Evolutionary conservation across 371 early-diverging fungal genomes (phyloP).

Genomic region (Blakeslea trispora): DNA sequence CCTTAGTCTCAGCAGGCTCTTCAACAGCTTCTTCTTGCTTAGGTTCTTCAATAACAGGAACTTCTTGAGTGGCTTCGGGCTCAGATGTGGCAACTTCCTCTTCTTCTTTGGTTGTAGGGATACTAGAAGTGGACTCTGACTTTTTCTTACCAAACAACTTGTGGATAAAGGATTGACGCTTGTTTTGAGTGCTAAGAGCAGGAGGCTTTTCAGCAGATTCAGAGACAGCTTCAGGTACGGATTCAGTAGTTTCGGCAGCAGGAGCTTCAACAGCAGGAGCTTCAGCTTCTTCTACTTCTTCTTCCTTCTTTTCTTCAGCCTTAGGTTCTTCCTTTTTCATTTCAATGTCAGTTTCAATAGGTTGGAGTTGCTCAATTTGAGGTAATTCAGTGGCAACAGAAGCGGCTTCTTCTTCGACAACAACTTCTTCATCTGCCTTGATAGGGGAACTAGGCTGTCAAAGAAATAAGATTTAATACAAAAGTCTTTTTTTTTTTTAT

Average conservation of each 20-base stretch:
- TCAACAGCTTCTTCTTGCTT: slow-evolving; percentile 15
- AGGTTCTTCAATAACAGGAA: slow-evolving; percentile 2
- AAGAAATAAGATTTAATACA: neutral
- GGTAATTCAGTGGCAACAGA: slow-evolving; percentile 23
- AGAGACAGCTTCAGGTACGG: slow-evolving; percentile 7
- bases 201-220: slow-evolving; percentile 14
- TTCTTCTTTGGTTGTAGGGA: slow-evolving; percentile 4
- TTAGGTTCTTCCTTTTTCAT: slow-evolving; percentile 9
- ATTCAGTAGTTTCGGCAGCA: neutral
- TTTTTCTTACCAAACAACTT: slow-evolving; percentile 60
- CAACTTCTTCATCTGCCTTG: slow-evolving; percentile 9
- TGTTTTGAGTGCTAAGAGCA: slow-evolving; percentile 14
- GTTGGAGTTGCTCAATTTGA: slow-evolving; percentile 27
- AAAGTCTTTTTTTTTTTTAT: neutral
- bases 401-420: slow-evolving; percentile 4
- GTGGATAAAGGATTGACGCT: slow-evolving; percentile 59
- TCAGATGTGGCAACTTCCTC: slow-evolving; percentile 10
- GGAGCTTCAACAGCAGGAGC: slow-evolving; percentile 7
- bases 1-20: neutral
- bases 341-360: slow-evolving; percentile 23
- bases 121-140: slow-evolving; percentile 6
- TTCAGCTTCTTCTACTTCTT: slow-evolving; percentile 14
- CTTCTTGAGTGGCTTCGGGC: slow-evolving; percentile 9
- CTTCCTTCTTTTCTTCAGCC: slow-evolving; percentile 4
- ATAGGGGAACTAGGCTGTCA: slow-evolving; percentile 17